Evolutionary conservation across 1,139 yeast species (phyloP).

Genomic region (Geotrichum klebahnii): DNA sequence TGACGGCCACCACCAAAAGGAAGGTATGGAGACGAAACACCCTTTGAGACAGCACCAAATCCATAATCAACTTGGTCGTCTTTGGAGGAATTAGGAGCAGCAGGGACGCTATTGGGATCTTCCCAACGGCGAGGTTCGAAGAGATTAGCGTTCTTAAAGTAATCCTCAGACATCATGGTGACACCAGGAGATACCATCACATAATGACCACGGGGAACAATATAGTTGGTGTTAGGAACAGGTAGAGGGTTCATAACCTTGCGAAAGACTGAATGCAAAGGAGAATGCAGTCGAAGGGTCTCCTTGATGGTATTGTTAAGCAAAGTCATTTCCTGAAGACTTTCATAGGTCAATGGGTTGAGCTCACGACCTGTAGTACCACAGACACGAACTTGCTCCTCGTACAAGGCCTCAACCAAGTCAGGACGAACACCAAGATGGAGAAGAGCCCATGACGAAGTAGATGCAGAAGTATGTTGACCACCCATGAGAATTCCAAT

Average conservation of each 20-base stretch:
- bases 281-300: conserved; percentile 92
- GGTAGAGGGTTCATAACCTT: conserved; percentile 74
- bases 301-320: conserved; percentile 83
- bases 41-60: conserved; percentile 91
- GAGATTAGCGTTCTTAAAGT: conserved; percentile 62
- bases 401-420: conserved; percentile 70
- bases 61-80: conserved; percentile 74
- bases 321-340: conserved; percentile 73
- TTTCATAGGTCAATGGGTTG: conserved; percentile 62
- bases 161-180: conserved; percentile 69
- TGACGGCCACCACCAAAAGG: conserved; percentile 99
- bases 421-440: conserved; percentile 86
- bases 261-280: conserved; percentile 92
- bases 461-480: conserved; percentile 95
- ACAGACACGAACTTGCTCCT: conserved; percentile 65
- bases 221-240: conserved; percentile 73
- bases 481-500: conserved; percentile 99
- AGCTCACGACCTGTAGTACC: conserved; percentile 46
- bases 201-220: conserved; percentile 85
- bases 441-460: conserved; percentile 90
- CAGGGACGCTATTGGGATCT: conserved; percentile 43
- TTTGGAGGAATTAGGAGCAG: conserved; percentile 33
- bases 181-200: conserved; percentile 93
- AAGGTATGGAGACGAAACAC: conserved; percentile 90
- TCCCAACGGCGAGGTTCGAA: conserved; percentile 90